Evolutionary conservation across 2,329 filamentous ascomycete genomes (phyloP).

Genomic region (Sarocladiaceae sp.): DNA sequence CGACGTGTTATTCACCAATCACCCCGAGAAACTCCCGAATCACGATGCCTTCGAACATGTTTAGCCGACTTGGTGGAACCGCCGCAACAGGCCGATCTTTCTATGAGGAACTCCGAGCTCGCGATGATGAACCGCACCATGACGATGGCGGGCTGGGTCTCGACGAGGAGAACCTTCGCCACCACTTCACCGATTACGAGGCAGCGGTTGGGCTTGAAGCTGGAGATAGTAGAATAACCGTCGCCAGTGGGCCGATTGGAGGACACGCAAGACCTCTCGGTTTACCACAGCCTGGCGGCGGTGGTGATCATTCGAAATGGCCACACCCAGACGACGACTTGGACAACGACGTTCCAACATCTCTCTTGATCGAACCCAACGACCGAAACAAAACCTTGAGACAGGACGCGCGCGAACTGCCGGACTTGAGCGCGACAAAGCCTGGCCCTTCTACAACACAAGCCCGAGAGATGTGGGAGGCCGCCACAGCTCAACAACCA

Average conservation of each 20-base stretch:
- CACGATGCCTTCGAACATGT: slow-evolving; percentile 12
- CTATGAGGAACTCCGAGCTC: slow-evolving; percentile 41
- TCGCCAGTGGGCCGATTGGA: slow-evolving; percentile 25
- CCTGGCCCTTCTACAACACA: slow-evolving; percentile 37
- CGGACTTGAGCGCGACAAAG: background rate
- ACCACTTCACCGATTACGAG: slow-evolving; percentile 45
- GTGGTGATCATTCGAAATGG: slow-evolving; percentile 17
- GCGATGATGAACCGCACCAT: slow-evolving; percentile 23
- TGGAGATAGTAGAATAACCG: slow-evolving; percentile 39
- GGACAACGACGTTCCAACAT: slow-evolving; percentile 58
- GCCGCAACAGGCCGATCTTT: slow-evolving; percentile 29
- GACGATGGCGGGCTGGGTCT: slow-evolving; percentile 31
- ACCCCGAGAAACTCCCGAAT: background rate
- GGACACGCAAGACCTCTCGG: slow-evolving; percentile 1
- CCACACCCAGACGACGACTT: slow-evolving; percentile 39
- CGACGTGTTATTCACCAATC: slow-evolving; percentile 18
- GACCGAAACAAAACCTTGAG: slow-evolving; percentile 15
- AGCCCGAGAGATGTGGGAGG: slow-evolving; percentile 48
- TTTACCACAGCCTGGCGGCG: background rate
- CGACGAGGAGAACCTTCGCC: slow-evolving; percentile 48
- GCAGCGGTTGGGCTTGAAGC: slow-evolving; percentile 34
- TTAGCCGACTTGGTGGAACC: slow-evolving; percentile 8
- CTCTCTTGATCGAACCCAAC: slow-evolving; percentile 53
- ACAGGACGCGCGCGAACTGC: background rate
- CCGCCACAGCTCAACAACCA: slow-evolving; percentile 44